phyloP scores from a whole-genome alignment of 2,329 filamentous ascomycete species.

The Colletotrichum sp. region DNA sequence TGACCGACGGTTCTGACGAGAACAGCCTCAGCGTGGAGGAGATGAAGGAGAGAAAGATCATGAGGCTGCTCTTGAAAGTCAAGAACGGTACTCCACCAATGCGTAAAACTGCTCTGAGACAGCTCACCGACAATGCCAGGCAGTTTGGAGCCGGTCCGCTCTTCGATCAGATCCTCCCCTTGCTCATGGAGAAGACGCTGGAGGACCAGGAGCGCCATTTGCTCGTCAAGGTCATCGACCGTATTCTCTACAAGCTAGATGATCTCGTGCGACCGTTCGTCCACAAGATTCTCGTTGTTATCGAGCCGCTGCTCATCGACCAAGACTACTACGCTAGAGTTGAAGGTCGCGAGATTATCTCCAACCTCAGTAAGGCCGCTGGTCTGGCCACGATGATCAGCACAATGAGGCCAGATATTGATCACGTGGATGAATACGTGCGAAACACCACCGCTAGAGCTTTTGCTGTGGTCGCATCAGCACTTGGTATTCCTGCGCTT shows the following conservation, averaged over 20 bases:
- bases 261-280: constrained; percentile 95
- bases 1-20: constrained; percentile 93
- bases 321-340: constrained; percentile 99
- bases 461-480: constrained; percentile 96
- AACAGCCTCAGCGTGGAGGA: constrained; percentile 92
- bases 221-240: constrained; percentile 98
- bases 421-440: constrained; percentile 98
- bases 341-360: constrained; percentile 98
- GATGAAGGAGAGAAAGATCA: constrained; percentile 97
- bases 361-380: constrained; percentile 94
- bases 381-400: constrained; percentile 99
- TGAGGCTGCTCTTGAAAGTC: constrained; percentile 94
- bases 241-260: constrained; percentile 97
- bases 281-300: constrained; percentile 98
- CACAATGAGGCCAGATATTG: constrained; percentile 98
- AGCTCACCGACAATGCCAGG: constrained; percentile 95
- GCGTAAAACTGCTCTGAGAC: constrained; percentile 96
- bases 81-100: constrained; percentile 99
- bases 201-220: constrained; percentile 98
- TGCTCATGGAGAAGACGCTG: constrained; percentile 97
- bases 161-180: constrained; percentile 95
- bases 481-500: constrained; percentile 92
- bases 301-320: constrained; percentile 98
- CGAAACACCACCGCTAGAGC: constrained; percentile 96
- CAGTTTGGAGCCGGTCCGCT: constrained; percentile 93